Conservation (phyloP, 805 yeast genomes). For the Osmozyma mogii region DNA sequence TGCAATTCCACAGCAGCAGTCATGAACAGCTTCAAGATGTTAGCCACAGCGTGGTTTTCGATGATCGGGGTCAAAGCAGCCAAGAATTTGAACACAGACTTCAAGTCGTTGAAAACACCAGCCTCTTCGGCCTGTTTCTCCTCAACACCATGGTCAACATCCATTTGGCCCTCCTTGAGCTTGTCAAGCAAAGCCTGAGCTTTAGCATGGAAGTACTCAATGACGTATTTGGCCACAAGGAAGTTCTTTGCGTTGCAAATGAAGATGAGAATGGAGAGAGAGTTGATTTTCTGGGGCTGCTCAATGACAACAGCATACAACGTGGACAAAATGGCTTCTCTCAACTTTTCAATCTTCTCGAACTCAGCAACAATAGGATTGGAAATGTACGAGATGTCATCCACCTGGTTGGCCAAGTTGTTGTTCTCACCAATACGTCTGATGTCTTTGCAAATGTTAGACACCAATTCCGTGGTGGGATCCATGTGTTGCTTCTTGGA, state of each 20-base stretch:
- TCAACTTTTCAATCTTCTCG: slow-evolving; percentile 52
- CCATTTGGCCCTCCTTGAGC: slow-evolving; percentile 7
- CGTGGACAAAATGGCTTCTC: slow-evolving; percentile 53
- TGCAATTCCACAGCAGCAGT: slow-evolving; percentile 52
- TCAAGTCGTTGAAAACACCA: slow-evolving; percentile 65
- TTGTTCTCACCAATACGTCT: slow-evolving; percentile 37
- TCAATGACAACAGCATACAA: slow-evolving; percentile 66
- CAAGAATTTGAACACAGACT: slow-evolving; percentile 63
- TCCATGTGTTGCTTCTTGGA: slow-evolving; percentile 33
- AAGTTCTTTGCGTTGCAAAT: slow-evolving; percentile 57
- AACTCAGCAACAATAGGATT: slow-evolving; percentile 60
- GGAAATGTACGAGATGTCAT: slow-evolving; percentile 56
- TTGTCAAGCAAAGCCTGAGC: slow-evolving; percentile 47
- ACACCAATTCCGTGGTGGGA: slow-evolving; percentile 32
- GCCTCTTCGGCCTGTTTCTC: slow-evolving; percentile 21
- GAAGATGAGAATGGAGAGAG: slow-evolving; percentile 60
- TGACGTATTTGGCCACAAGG: slow-evolving; percentile 57
- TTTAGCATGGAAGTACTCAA: slow-evolving; percentile 61
- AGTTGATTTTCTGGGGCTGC: slow-evolving; percentile 84
- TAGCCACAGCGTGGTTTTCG: slow-evolving; percentile 31
- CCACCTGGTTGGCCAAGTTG: slow-evolving; percentile 30
- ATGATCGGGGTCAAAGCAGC: slow-evolving; percentile 60
- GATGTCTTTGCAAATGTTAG: slow-evolving; percentile 38
- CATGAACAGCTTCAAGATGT: slow-evolving; percentile 47
- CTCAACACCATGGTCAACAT: slow-evolving; percentile 8